phyloP scores from a whole-genome alignment of 2,329 filamentous ascomycete genomes.

The Sporothrix humicola region DNA sequence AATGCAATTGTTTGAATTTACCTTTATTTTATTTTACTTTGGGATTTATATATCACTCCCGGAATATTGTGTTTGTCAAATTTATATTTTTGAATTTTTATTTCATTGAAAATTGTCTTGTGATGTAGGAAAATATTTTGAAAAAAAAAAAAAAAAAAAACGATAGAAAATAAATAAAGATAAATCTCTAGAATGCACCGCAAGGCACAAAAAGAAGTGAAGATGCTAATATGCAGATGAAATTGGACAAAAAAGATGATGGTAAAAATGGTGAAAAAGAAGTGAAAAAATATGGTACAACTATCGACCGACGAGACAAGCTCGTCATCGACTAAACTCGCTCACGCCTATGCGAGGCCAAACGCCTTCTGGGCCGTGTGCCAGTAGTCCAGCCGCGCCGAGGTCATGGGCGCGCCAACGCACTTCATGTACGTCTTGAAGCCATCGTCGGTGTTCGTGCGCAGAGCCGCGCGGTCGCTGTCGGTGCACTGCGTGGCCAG shows the following conservation, averaged over 20 bases:
- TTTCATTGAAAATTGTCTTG: background rate
- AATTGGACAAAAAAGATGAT: background rate
- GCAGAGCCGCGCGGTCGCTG: constrained; percentile 45
- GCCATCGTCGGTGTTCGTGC: constrained; percentile 49
- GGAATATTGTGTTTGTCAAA: background rate
- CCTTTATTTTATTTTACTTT: background rate
- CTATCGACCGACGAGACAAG: background rate
- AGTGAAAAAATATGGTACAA: background rate
- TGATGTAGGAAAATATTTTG: background rate
- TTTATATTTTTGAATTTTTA: background rate
- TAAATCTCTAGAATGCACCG: background rate
- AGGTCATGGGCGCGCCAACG: constrained; percentile 47
- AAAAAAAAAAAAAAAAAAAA: background rate
- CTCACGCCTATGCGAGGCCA: constrained; percentile 41
- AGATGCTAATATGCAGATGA: background rate
- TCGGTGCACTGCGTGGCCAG: constrained; percentile 51
- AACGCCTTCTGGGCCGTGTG: constrained; percentile 56
- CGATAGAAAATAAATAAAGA: background rate
- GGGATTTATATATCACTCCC: background rate
- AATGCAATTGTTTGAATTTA: background rate
- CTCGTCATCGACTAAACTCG: background rate
- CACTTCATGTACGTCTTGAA: constrained; percentile 57
- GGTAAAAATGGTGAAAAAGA: background rate
- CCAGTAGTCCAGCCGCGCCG: constrained; percentile 50
- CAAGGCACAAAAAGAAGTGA: constrained; percentile 11